phyloP scores from a whole-genome alignment of 257 asterid genomes.

The Thymus mandschuricus region DNA sequence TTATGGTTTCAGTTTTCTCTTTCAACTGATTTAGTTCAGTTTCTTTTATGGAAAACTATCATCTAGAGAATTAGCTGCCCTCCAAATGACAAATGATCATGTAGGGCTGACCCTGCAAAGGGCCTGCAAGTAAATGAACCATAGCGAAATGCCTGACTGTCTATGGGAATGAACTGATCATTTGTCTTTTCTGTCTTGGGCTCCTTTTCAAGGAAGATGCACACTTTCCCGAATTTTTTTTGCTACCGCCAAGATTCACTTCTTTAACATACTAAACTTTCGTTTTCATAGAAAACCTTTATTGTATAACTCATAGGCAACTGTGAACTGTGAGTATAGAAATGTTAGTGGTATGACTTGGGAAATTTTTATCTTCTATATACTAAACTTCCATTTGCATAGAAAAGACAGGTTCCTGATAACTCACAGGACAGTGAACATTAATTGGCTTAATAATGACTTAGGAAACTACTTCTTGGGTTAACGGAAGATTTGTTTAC shows the following conservation, averaged over 20 bases:
- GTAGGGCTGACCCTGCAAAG: background rate
- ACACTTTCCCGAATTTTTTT: background rate
- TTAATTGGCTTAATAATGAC: conserved; percentile 1
- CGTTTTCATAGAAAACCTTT: background rate
- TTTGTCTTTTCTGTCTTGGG: background rate
- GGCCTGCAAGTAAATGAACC: conserved; percentile 8
- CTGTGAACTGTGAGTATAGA: background rate
- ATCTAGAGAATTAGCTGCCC: background rate
- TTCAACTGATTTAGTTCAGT: background rate
- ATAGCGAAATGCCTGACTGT: conserved; percentile 1
- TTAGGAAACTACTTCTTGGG: conserved; percentile 9
- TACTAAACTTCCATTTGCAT: conserved; percentile 9
- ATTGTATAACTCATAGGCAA: background rate
- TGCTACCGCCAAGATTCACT: background rate
- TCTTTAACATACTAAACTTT: background rate
- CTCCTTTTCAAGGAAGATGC: background rate
- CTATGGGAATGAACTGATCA: conserved; percentile 19
- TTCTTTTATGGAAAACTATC: conserved; percentile 4
- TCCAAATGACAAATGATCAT: conserved; percentile 4
- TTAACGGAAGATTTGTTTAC: background rate
- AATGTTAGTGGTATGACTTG: background rate
- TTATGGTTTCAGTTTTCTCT: conserved; percentile 3
- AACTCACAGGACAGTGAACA: background rate
- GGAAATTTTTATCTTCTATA: background rate
- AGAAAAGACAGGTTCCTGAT: background rate